Conservation (phyloP, 2,329 filamentous ascomycete species). For the Karstenula rhodostoma region DNA sequence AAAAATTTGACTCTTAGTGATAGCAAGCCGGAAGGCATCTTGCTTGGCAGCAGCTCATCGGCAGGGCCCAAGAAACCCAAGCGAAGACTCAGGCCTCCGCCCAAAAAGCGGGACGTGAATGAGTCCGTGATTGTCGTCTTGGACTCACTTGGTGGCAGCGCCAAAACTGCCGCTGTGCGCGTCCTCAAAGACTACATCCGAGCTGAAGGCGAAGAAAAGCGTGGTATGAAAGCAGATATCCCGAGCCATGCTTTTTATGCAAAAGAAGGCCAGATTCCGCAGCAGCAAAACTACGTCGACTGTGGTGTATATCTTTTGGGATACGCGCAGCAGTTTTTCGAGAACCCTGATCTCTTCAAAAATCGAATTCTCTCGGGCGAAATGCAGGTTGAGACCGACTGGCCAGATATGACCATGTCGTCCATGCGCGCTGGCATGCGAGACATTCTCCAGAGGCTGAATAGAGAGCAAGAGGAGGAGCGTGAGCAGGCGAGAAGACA, state of each 20-base stretch:
- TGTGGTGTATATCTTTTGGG: constrained; percentile 88
- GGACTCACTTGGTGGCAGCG: constrained; percentile 78
- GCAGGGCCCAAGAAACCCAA: constrained; percentile 30
- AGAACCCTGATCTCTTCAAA: constrained; percentile 75
- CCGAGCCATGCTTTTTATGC: constrained; percentile 69
- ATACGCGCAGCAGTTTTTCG: constrained; percentile 84
- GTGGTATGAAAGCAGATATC: constrained; percentile 57
- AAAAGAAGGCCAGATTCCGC: constrained; percentile 69
- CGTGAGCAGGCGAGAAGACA: constrained; percentile 48
- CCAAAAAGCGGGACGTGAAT: constrained; percentile 43
- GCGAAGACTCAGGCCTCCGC: constrained; percentile 26
- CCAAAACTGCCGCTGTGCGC: constrained; percentile 67
- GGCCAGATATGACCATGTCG: constrained; percentile 63
- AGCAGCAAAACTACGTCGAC: constrained; percentile 85
- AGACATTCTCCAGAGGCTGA: constrained; percentile 69
- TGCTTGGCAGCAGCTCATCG: constrained; percentile 19
- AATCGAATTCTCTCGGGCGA: constrained; percentile 70
- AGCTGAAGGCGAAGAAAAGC: constrained; percentile 74
- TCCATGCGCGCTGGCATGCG: constrained; percentile 72
- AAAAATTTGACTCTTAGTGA: constrained; percentile 21
- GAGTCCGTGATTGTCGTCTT: constrained; percentile 80
- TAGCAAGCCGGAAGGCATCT: constrained; percentile 15
- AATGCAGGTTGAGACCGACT: constrained; percentile 64
- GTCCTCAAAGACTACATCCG: constrained; percentile 79
- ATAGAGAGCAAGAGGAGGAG: constrained; percentile 63